These are phyloP conservation scores for Dipodascus geniculatus DNA, from an alignment of 805 yeast genomes.

Conservation along the genomic window DNA sequence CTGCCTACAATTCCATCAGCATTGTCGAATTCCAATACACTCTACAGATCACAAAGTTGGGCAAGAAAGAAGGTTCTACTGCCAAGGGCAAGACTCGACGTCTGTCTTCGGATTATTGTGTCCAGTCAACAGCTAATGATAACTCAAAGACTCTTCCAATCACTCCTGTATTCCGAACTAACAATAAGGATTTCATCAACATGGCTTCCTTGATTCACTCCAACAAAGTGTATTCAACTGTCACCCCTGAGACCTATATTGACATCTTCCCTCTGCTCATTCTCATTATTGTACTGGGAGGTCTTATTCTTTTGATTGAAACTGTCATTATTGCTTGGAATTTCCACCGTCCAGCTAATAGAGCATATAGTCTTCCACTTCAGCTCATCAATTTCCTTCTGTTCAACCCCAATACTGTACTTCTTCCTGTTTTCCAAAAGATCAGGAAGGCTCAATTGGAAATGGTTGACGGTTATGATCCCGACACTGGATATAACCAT, in stretches of 20 bases:
- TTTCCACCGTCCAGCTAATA: neutral
- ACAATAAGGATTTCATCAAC: neutral
- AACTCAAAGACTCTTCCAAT: neutral
- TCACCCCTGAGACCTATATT: neutral
- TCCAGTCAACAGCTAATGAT: neutral
- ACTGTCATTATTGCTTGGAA: neutral
- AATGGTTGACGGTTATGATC: slow-evolving; percentile 1
- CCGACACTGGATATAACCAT: neutral
- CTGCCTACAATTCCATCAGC: neutral
- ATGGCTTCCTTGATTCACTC: neutral
- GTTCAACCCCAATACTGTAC: neutral
- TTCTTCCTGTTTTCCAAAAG: neutral
- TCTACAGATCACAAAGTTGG: neutral
- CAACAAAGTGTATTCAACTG: neutral
- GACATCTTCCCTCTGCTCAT: neutral
- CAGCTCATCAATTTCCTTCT: neutral
- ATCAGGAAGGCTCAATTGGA: neutral
- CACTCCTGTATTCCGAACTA: neutral
- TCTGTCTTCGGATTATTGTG: neutral
- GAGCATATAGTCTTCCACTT: neutral
- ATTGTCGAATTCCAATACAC: neutral
- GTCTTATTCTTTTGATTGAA: neutral
- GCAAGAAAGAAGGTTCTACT: neutral
- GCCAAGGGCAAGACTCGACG: neutral
- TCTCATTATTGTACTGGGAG: neutral